Evolutionary conservation across 148 eudicot genomes (phyloP), one percentile per base, ranked within the genome.

Genomic region (Linanthus parryae): DNA sequence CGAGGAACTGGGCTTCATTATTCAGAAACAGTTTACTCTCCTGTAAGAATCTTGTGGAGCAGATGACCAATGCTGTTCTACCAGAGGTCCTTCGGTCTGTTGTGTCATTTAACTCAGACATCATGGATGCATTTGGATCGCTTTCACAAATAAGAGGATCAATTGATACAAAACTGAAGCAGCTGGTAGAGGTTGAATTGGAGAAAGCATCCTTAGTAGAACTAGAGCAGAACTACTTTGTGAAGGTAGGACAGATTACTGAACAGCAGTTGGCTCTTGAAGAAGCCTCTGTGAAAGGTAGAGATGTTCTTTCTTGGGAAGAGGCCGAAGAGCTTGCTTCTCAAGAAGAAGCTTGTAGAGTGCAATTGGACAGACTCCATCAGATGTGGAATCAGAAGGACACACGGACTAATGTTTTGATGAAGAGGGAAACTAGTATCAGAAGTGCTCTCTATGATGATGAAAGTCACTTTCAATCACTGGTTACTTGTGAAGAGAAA

Each of bases 281-380:
- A 75, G 96, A 88, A 69, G 99, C 99, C 75, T 75, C 99, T 64
- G 64, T 84, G 56, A 80, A 88, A 66, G 95, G 99, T 46, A 67
- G 99, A 52, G 99, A 92, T 59, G 85, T 88, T 73, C 79, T 92
- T 42, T 92, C 99, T 38, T 92, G 99, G 99, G 99, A 92, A 72
- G 99, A 92, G 67, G 99, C 99, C 50, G 99, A 92, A 63, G 99
- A 92, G 66, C 82, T 92, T 52, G 96, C 95, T 41, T 88, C 99
- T 61, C 99, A 92, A 71, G 99, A 92, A 70, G 99, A 92, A 80
- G 90, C 88, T 66, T 92, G 99, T 61, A 88, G 78, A 65, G 83
- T 77, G 25, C 85, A 92, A 60, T 70, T 92, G 69, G 85, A 88
- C 40, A 75, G 78, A 66, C 96, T 92, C 66, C 88, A 88, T 62